Evolutionary conservation across 1,139 yeast genomes (phyloP), one percentile per base, ranked within the genome.

Genomic region (Barnettozyma hawaiiensis): DNA sequence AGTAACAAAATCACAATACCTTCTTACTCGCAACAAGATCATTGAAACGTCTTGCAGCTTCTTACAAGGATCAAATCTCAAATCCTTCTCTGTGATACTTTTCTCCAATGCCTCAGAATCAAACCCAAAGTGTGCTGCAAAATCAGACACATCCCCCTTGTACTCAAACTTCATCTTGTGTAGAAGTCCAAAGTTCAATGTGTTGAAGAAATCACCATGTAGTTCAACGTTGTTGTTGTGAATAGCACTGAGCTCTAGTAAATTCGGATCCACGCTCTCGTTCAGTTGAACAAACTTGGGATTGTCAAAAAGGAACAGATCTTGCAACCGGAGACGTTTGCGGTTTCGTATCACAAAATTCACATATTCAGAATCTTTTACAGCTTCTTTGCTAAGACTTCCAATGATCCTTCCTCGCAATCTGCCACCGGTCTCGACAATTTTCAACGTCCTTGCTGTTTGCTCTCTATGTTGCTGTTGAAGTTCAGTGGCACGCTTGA

Each of bases 91-190:
- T 6, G 38, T 37, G 7, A 52, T 35, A 3, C 21, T 23, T 7
- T 33, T 20, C 9, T 31, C 14, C 10, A 42, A n/a, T 7, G n/a
- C 16, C 2, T 14, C 31, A 1, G 16, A n/a, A 2, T 42, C 35
- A 6, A 43, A 45, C 3, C 55, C 55, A 31, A 53, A 38, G 12
- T 32, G 35, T 7, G 31, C 37, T n/a, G 47, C 29, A 24, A 47
- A 50, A 1, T 39, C 31, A 0, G 22, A 35, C 1, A 39, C 18
- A 11, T 27, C 42, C 11, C 39, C 44, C 19, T 23, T 29, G 12
- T 41, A 23, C 5, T 36, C 15, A 12, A 29, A 15, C 1, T 35
- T 35, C 26, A 37, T 38, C 10, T 16, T 34, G 12, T 24, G 21
- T 3, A 46, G 22, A n/a, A 33, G 22, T 10, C 24, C 22, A 18